Evolutionary conservation across 169 alveolate species (phyloP), one percentile per base, ranked within the genome.

Genomic region (Cytauxzoon felis): DNA sequence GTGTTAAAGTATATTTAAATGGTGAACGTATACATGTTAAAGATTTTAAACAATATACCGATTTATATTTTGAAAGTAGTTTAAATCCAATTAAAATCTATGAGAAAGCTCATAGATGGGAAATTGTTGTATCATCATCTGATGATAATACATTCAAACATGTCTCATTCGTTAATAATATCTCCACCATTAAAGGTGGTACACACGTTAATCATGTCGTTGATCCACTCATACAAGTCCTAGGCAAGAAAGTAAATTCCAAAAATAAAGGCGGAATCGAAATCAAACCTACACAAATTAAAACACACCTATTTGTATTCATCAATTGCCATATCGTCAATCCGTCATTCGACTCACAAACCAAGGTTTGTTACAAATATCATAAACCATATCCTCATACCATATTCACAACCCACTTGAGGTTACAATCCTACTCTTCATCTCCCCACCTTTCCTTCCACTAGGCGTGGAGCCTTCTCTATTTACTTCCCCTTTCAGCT

Each of bases 331-430:
- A 89, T 62, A 95, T 98, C 48, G 99, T 90, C 67, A 98, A 98
- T 87, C 99, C 99, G 0, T 92, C 99, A 5, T 98, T 98, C 87
- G 99, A 98, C 80, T 96, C 99, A 11, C 98, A 98, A 79, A 98
- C 99, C 3, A 97, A 56, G 24, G 27, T 45, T 26, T 13, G n/a
- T 38, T 13, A 13, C 45, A 38, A 38, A 38, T 38, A 38, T 38
- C 27, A 21, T 34, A 9, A 8, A 45, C 24, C n/a, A 9, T 45
- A 26, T 6, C 2, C 27, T 26, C 13, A 26, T 45, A 9, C 1
- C 9, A 45, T 45, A 5, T 45, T 26, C 21, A 43, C 91, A n/a
- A n/a, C n/a, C n/a, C n/a, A n/a, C n/a, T n/a, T n/a, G n/a, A n/a
- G n/a, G n/a, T n/a, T n/a, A n/a, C n/a, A n/a, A n/a, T n/a, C n/a